phyloP scores from a whole-genome alignment of 2,329 filamentous ascomycete species.

The Bipolaris zeicola region DNA sequence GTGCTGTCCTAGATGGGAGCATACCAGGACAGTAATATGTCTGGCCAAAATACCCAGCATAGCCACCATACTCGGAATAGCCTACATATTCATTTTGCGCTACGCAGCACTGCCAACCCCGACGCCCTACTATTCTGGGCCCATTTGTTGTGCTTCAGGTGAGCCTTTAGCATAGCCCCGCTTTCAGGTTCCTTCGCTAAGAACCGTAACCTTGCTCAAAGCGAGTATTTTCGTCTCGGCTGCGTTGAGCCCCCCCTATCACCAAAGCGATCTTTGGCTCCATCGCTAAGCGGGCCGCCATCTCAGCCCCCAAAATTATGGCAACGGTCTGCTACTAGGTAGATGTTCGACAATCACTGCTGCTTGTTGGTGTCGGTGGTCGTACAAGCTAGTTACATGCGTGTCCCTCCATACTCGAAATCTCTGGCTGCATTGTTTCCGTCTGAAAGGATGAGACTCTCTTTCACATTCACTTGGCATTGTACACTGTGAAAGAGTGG shows the following conservation, averaged over 20 bases:
- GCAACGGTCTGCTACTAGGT: conserved; percentile 7
- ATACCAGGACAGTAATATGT: conserved; percentile 14
- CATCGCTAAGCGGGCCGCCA: conserved; percentile 22
- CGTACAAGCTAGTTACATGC: neutral
- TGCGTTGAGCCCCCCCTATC: conserved; percentile 18
- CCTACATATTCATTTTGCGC: conserved; percentile 20
- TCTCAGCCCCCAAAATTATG: conserved; percentile 18
- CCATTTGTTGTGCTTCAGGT: conserved; percentile 7
- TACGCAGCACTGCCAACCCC: conserved; percentile 6
- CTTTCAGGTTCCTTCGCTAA: conserved; percentile 9
- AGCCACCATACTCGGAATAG: conserved; percentile 21
- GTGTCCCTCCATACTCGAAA: neutral
- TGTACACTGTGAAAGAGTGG: neutral
- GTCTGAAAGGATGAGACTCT: neutral
- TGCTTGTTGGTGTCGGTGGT: conserved; percentile 4
- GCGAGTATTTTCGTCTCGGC: conserved; percentile 25
- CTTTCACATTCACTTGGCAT: neutral
- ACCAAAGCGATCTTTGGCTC: conserved; percentile 10
- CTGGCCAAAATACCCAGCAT: conserved; percentile 21
- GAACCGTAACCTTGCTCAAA: conserved; percentile 11
- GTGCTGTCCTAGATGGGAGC: conserved; percentile 19
- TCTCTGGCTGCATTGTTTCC: neutral
- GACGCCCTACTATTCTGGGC: conserved; percentile 8
- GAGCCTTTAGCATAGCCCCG: conserved; percentile 14
- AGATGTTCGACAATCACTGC: neutral